Base-by-base conservation (phyloP, 495 filamentous ascomycete genomes). In the Evernia prunastri region DNA sequence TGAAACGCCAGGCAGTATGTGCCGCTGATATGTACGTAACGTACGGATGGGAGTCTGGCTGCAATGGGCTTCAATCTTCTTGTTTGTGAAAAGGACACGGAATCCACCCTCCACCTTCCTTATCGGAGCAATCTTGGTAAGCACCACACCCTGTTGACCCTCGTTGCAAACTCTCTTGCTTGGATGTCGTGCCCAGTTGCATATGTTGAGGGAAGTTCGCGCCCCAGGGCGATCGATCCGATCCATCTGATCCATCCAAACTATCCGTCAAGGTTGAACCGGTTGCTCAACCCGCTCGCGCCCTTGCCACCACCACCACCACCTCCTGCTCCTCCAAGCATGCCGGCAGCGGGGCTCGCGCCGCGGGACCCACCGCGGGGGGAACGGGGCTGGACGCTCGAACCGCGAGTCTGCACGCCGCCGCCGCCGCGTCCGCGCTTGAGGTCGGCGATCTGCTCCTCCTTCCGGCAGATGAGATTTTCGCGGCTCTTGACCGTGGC, bases 391-490 rank as follows among this genome's bases (percentile, higher is more conserved):
- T 71, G 66, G 13, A 59, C 66, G 58, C 61, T 66, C 20, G 63
- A 69, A 5, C 66, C 70, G 4, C 70, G 40, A 13, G 69, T 72
- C 23, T 67, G 63, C 20, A 67, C 65, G 0, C 66, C 66, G 12
- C 57, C 61, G 15, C n/a, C n/a, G n/a, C 59, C 61, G 11, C 71
- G 58, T 74, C 81, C 63, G 73, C 80, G 72, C 76, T 80, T 71
- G 63, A 83, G 71, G 66, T 86, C 78, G 66, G 81, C 74, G 67
- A 89, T 74, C 62, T 88, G 87, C 0, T 82, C 76, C 64, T 90
- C 87, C 56, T 86, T 82, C 36, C 82, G 79, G 25, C 74, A 74
- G 18, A 88, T 70, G 3, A 84, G 68, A n/a, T 75, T 79, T 15
- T 84, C 78, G 13, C 77, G 72, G 10, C 69, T 64, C 37, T 66